Base-by-base conservation (phyloP, 163 green algal genomes). In the Chlamydomonas reinhardtii region DNA sequence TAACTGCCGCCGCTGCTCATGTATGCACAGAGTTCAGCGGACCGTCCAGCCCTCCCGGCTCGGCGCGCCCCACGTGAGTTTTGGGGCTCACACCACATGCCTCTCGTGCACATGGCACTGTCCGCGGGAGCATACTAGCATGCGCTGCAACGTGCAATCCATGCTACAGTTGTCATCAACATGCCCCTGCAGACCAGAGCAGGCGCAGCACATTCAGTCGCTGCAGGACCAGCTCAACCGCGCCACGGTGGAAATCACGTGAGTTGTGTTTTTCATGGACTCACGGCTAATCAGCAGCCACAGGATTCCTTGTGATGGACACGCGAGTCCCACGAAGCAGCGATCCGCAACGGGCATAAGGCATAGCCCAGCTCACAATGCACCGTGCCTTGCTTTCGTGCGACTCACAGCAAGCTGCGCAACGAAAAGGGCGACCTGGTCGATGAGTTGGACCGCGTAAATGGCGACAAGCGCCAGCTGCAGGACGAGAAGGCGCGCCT, bases 391-490 rank as follows among this genome's bases (percentile, higher is more conserved):
- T 71, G 14, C 64, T 5, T 56, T 17, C 22, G 34, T n/a, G 69
- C 20, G 56, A 4, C 24, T 32, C 35, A 0, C 82, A 87, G 82
- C n/a, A 85, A 81, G 70, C 85, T 90, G 62, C 85, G 85, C 9
- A 74, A 65, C 48, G 86, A 90, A 74, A 90, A 90, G 65, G 74
- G 54, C 20, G 86, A 87, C 22, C 65, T 90, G 62, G 27, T 29
- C 31, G 68, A 78, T 14, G 85, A 84, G 64, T 35, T 89, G 52
- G 74, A 84, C 4, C 74, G 39, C 11, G 66, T 70, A 54, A 72
- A 37, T 12, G 56, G 27, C 9, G 70, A 84, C 52, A 73, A 34
- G 25, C 73, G 73, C 4, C 52, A 75, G 35, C 66, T 91, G 56
- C 52, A 84, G 72, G 70, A 85, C 6, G 76, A 89, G 54, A 86